Evolutionary conservation across 768 basidiomycete species (phyloP), one percentile per base, ranked within the genome.

Genomic region (Auricularia auricula-judae): DNA sequence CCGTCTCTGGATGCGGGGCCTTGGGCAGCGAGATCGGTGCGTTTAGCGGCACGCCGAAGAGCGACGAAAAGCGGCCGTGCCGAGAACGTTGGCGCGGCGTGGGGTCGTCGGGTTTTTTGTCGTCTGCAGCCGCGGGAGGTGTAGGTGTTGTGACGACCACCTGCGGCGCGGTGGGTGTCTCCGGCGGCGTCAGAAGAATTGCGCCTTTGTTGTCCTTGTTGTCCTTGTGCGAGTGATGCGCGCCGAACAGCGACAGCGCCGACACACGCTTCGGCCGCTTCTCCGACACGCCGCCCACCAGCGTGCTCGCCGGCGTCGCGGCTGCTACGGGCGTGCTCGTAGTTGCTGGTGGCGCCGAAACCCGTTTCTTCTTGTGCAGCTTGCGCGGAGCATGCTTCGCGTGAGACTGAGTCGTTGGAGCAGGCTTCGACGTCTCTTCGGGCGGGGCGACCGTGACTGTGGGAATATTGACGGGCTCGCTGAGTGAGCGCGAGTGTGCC

Each of bases 281-380:
- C 8, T 29, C 23, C 56, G 56, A 0, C 3, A 10, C 8, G 1
- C 0, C 23, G 0, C 56, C 56, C 2, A 35, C 56, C 23, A 59
- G 56, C 56, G 56, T 59, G 29, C 29, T 59, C 29, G 56, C 56
- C 10, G 56, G 56, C 10, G 56, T 35, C 8, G 18, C 29, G 34
- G 23, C 23, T 7, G 56, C 23, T 10, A 29, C 56, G 56, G 56
- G 14, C 23, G 56, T 33, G 23, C 14, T 11, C 16, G 56, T 29
- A 59, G 56, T 4, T 23, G 29, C 23, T 12, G 29, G 56, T 18
- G 47, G 47, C 47, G 47, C 47, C 18, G 47, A 51, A 5, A 51
- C 47, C 47, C 47, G 47, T 51, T 51, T 51, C 56, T 59, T 59
- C 56, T 59, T 59, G 16, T 35, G 56, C 56, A 59, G 56, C 56